Evolutionary conservation across 2,329 filamentous ascomycete genomes (phyloP), one percentile per base, ranked within the genome.

Genomic region (Colletotrichum scovillei): DNA sequence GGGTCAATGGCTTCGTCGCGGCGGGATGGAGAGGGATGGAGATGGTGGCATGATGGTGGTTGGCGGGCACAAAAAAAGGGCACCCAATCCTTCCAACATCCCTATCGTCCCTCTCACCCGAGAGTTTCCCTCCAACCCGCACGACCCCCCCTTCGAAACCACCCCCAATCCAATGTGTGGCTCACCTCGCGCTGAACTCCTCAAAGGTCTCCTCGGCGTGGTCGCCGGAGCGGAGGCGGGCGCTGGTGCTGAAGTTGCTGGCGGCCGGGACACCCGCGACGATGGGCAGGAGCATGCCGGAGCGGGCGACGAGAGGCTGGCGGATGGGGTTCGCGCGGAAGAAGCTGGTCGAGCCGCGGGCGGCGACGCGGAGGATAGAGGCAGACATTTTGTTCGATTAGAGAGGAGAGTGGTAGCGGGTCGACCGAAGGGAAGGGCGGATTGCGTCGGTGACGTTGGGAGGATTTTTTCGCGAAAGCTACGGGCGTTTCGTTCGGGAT

Each of bases 131-230:
- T 49, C 42, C 19, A 49, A 49, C 42, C 42, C 42, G 42, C 42
- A 49, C 16, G 42, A 60, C 49, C 30, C 52, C 24, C 55, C 55
- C n/a, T 42, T 42, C 38, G 16, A 42, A 42, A 42, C 42, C 28
- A 55, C 53, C 46, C 53, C 46, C 55, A 55, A 59, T 26, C 12
- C 24, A 59, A 11, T 35, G 49, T 67, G 63, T 65, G 14, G 80
- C 89, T 86, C 94, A 99, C 97, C 97, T 95, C 81, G 95, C 93
- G 86, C 94, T 95, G 87, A 99, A 99, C 89, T 98, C 95, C 89
- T 99, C 97, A 80, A 98, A 99, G 81, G 94, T 97, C 92, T 99
- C 97, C 86, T 99, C 97, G 82, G 92, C 91, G 86, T 97, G 94
- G 82, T 89, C 86, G 80, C 83, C 82, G 82, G 84, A 84, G 78